These are phyloP conservation scores for Naganishia kalamii DNA, from an alignment of 768 basidiomycete species.

Conservation along the genomic window DNA sequence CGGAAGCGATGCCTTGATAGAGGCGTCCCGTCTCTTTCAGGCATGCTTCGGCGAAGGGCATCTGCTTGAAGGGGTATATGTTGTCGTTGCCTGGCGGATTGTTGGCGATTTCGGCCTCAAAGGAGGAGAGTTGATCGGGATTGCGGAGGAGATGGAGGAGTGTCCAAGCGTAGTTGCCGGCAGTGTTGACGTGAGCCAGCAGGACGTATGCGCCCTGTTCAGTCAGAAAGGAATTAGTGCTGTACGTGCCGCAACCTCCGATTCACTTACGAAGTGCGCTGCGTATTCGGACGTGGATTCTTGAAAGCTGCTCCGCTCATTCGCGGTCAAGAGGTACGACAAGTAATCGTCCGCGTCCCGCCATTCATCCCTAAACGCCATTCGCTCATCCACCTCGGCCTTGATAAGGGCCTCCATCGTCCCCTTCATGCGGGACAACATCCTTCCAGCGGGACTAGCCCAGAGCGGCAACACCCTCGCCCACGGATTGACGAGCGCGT, in stretches of 20 bases:
- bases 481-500: neutral
- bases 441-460: constrained; percentile 2
- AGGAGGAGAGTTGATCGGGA: neutral
- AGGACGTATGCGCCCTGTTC: neutral
- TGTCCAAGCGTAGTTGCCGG: constrained; percentile 2
- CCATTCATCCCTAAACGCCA: neutral
- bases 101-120: constrained; percentile 6
- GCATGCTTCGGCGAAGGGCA: constrained; percentile 16
- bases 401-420: neutral
- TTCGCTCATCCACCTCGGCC: neutral
- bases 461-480: constrained; percentile 11
- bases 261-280: neutral
- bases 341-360: constrained; percentile 5
- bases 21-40: constrained; percentile 6
- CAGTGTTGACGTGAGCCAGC: neutral
- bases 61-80: neutral
- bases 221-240: too few relatives aligned
- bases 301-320: neutral
- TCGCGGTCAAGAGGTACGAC: constrained; percentile 7
- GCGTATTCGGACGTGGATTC: neutral
- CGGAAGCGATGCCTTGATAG: neutral
- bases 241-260: neutral
- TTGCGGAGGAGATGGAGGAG: constrained; percentile 8
- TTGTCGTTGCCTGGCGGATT: neutral
- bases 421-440: neutral